These are phyloP conservation scores for Rubia tinctorum DNA, from an alignment of 305 asterid genomes.

Conservation along the genomic window DNA sequence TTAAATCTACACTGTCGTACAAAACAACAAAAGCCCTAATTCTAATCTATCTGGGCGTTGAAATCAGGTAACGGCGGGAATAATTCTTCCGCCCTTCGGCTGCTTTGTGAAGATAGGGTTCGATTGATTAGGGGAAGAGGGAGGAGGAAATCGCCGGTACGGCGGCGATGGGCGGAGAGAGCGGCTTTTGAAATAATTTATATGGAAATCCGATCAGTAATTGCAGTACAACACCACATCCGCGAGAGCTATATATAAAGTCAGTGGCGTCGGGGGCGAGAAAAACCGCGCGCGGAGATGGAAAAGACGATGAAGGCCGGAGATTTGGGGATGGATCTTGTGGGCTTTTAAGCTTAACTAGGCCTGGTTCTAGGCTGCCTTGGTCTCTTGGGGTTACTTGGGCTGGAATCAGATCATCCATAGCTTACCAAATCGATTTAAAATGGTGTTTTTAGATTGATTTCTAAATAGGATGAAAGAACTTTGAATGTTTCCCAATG, in stretches of 20 bases:
- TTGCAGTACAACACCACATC: not conserved
- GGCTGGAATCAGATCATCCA: not conserved
- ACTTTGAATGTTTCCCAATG: too few species aligned
- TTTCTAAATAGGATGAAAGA: too few species aligned
- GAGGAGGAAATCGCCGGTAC: not conserved
- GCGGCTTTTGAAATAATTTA: too few species aligned
- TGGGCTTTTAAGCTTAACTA: too few species aligned
- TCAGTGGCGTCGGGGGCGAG: not conserved
- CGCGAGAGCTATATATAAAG: not conserved
- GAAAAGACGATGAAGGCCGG: not conserved
- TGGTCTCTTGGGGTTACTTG: not conserved
- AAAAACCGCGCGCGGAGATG: conserved; percentile 1
- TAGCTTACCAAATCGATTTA: too few species aligned
- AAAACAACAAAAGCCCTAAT: not conserved
- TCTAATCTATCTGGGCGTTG: not conserved
- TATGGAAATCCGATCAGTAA: not conserved
- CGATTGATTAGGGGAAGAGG: not conserved
- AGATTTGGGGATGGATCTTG: not conserved
- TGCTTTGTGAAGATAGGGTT: not conserved
- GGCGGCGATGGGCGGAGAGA: not conserved
- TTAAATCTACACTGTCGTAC: not conserved
- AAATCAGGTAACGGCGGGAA: not conserved
- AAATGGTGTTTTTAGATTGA: too few species aligned
- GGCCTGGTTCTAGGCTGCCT: too few species aligned
- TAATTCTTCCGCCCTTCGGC: conserved; percentile 1